Evolutionary conservation across 2,329 filamentous ascomycete species (phyloP).

Genomic region (Scedosporium aurantiacum): DNA sequence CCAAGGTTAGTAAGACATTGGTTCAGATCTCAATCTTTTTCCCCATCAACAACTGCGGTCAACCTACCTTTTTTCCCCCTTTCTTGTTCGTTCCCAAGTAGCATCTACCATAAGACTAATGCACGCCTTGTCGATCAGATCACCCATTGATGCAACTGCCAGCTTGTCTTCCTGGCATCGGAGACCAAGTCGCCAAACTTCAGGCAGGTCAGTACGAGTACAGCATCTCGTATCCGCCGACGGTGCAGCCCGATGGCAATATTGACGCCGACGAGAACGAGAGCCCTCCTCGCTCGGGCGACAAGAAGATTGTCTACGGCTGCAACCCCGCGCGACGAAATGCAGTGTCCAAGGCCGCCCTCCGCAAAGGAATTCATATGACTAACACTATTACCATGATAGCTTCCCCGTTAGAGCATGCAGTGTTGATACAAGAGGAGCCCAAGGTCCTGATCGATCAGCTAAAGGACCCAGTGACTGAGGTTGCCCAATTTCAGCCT

Average conservation of each 20-base stretch:
- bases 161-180: slow-evolving; percentile 11
- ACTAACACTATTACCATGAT: slow-evolving; percentile 5
- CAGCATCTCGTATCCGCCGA: slow-evolving; percentile 3
- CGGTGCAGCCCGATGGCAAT: neutral
- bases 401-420: slow-evolving; percentile 3
- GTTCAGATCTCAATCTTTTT: neutral
- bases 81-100: too few relatives aligned
- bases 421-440: neutral
- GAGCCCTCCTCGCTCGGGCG: neutral
- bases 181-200: slow-evolving; percentile 29
- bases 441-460: slow-evolving; percentile 3
- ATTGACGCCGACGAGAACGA: slow-evolving; percentile 2
- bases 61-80: too few relatives aligned
- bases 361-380: slow-evolving; percentile 1
- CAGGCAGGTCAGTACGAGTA: slow-evolving; percentile 40
- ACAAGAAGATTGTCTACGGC: slow-evolving; percentile 4
- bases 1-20: neutral
- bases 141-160: slow-evolving; percentile 6
- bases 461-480: neutral
- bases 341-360: slow-evolving; percentile 2
- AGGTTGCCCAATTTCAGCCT: neutral
- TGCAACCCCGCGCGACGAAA: slow-evolving; percentile 5
- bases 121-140: neutral
- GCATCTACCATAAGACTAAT: neutral
- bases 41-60: too few relatives aligned